Conservation (phyloP, 768 basidiomycete genomes). For the Kwoniella heveanensis region DNA sequence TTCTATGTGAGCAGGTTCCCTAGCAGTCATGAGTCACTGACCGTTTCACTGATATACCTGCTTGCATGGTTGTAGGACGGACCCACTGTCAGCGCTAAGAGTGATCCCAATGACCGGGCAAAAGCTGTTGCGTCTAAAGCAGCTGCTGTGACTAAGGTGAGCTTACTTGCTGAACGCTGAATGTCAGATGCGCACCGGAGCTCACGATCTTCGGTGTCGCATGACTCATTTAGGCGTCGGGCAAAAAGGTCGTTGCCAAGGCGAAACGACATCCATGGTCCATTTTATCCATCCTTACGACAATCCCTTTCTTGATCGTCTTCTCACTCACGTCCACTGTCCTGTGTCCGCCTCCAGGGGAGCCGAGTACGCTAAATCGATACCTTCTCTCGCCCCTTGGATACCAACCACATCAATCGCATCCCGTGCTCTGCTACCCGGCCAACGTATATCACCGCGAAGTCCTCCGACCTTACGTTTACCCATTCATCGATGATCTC, state of each 20-base stretch:
- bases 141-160: conserved; percentile 40
- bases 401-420: conserved; percentile 27
- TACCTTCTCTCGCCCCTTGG: conserved; percentile 40
- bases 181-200: not conserved
- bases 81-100: conserved; percentile 34
- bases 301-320: conserved; percentile 45
- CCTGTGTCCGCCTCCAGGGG: conserved; percentile 43
- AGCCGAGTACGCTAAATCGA: conserved; percentile 29
- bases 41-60: conserved; percentile 3
- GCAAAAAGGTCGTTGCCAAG: conserved; percentile 30
- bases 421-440: conserved; percentile 45
- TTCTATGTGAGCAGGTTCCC: conserved; percentile 53
- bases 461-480: conserved; percentile 50
- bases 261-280: conserved; percentile 43
- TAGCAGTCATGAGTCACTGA: no score
- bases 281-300: conserved; percentile 40
- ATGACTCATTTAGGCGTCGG: conserved; percentile 20
- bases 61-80: conserved; percentile 33
- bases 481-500: conserved; percentile 38
- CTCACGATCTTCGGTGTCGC: no score
- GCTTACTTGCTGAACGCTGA: not conserved
- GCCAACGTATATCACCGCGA: conserved; percentile 44
- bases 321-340: conserved; percentile 46
- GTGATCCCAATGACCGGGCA: conserved; percentile 29
- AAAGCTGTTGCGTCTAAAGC: conserved; percentile 30